Base-by-base conservation (phyloP, 306 rosid species). In the Vigna nakashimae region DNA sequence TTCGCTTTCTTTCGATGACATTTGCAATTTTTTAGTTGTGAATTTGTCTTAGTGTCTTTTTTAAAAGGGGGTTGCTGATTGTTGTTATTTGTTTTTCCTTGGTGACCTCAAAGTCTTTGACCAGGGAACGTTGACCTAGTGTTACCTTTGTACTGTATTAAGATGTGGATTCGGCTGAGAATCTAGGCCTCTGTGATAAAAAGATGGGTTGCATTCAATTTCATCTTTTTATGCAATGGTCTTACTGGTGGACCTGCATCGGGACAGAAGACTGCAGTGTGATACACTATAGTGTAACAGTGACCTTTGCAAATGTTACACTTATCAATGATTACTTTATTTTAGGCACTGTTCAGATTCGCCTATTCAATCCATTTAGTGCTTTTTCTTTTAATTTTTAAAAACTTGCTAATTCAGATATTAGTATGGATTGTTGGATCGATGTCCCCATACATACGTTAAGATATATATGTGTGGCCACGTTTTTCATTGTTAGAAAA, bases 181-280 rank as follows among this genome's bases (percentile, higher is more conserved):
- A 63, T 69, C 59, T 78, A 67, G 60, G 79, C 76, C 81, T 75
- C 79, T 74, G 81, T 74, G 81, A 81, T 84, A 84, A 82, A 84
- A 82, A 82, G 89, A 89, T 84, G 70, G 74, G 82, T 76, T 82
- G 86, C 82, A 66, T 87, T 86, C 65, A 74, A 79, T 86, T 89
- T 80, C 92, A 84, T 84, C 93, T 89, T 90, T 92, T 90, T 65
- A 90, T 88, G 93, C 90, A 87, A 74, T 87, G 85, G 79, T 78
- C 84, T 57, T 57, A 71, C 20, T 66, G 83, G 90, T 90, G 93
- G 95, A 84, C 86, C 88, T 87, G 90, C 85, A 70, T 85, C 38
- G 84, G 77, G 81, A 82, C 88, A 80, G 87, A 82, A 77, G 76
- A 30, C 69, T 79, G 79, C 89, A 80, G 88, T 82, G 56, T 79